Conservation (phyloP, 345 rosid species). For the Pistacia atlantica region DNA sequence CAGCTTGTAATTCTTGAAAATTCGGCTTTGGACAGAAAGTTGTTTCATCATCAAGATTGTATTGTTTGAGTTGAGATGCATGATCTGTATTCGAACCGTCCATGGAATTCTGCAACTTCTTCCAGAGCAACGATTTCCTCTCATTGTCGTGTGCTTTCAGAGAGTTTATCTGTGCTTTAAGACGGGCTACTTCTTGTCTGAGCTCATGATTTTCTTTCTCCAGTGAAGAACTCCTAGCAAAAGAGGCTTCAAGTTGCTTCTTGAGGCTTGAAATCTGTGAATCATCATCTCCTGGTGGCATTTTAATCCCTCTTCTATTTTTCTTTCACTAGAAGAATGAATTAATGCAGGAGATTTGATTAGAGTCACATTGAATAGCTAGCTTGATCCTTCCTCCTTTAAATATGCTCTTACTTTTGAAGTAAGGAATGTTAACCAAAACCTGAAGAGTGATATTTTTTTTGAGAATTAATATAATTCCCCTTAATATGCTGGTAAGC, state of each 20-base stretch:
- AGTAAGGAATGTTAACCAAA: slow-evolving; percentile 38
- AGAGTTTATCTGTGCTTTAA: slow-evolving; percentile 68
- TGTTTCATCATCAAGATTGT: slow-evolving; percentile 31
- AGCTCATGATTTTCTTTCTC: slow-evolving; percentile 81
- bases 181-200: slow-evolving; percentile 62
- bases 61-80: slow-evolving; percentile 44
- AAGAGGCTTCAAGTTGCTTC: slow-evolving; percentile 68
- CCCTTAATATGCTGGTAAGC: slow-evolving; percentile 20
- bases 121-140: slow-evolving; percentile 86
- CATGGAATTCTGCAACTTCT: slow-evolving; percentile 72
- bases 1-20: slow-evolving; percentile 25
- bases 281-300: slow-evolving; percentile 54
- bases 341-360: not conserved
- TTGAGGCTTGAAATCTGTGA: slow-evolving; percentile 53
- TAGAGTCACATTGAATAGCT: slow-evolving; percentile 17
- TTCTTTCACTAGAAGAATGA: slow-evolving; percentile 17
- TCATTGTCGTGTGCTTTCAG: slow-evolving; percentile 85
- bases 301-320: slow-evolving; percentile 26
- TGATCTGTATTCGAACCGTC: slow-evolving; percentile 36
- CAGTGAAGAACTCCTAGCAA: slow-evolving; percentile 49
- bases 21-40: slow-evolving; percentile 22
- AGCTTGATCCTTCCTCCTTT: slow-evolving; percentile 21
- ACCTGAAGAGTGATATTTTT: slow-evolving; percentile 22
- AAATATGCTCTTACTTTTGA: slow-evolving; percentile 36
- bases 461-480: slow-evolving; percentile 23